Conservation (phyloP, 176 grass and related monocot genomes). For the Thalia dealbata region DNA sequence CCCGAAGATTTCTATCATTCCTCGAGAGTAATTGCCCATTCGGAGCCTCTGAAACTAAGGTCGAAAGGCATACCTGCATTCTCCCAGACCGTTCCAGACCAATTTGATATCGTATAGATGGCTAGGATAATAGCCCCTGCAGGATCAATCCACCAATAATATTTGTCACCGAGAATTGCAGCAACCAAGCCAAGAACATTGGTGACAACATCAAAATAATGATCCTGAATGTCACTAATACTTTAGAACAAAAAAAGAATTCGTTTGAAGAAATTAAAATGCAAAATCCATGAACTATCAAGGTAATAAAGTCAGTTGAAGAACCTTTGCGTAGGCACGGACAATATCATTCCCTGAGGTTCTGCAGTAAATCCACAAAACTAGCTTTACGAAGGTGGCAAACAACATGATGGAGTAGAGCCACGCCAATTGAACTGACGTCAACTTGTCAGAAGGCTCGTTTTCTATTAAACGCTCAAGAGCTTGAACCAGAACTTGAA, state of each 20-base stretch:
- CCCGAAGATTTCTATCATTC: too few species aligned
- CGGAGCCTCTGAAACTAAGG: too few species aligned
- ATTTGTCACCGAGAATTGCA: slow-evolving; percentile 73
- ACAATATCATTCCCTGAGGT: slow-evolving; percentile 22
- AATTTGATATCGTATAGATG: slow-evolving; percentile 85
- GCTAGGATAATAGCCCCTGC: slow-evolving; percentile 72
- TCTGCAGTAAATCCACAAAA: slow-evolving; percentile 23
- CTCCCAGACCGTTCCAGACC: slow-evolving; percentile 96
- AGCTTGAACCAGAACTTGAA: slow-evolving; percentile 22
- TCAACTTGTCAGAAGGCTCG: slow-evolving; percentile 8
- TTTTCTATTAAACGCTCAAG: slow-evolving; percentile 16
- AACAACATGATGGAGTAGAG: slow-evolving; percentile 17
- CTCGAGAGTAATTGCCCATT: too few species aligned
- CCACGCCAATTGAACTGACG: slow-evolving; percentile 5
- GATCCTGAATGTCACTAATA: slow-evolving; percentile 33
- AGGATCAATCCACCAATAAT: slow-evolving; percentile 95
- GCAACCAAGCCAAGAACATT: slow-evolving; percentile 84
- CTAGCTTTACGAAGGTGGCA: slow-evolving; percentile 24
- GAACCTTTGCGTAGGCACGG: slow-evolving; percentile 23
- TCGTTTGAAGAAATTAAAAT: too few species aligned
- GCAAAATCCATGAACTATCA: too few species aligned
- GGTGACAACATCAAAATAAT: slow-evolving; percentile 92
- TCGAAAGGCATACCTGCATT: slow-evolving; percentile 49
- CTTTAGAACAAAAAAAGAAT: background rate
- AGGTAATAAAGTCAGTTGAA: too few species aligned